Base-by-base conservation (phyloP, 2,329 filamentous ascomycete genomes). In the Whalleya microplaca region DNA sequence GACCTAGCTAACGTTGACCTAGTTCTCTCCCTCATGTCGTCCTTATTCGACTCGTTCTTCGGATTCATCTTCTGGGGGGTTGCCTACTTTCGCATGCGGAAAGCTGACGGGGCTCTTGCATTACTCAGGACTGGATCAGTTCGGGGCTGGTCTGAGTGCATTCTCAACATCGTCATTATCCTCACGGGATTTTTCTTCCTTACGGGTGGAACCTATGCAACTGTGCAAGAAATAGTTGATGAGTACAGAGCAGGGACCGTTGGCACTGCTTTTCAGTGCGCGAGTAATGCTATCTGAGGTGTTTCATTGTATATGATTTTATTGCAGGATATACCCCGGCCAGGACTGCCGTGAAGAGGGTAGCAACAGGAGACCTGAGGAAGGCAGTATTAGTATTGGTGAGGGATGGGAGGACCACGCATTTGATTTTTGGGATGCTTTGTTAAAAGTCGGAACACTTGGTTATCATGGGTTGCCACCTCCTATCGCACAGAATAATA, bases 1-100 rank as follows among this genome's bases (percentile, higher is more conserved):
- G 2, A 1, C 2, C 20, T 47, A 37, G 49, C 56, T 64, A 19
- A 67, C 37, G 1, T 19, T 4, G 10, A 7, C 18, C 2, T 41
- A 84, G 81, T 87, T 2, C 74, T 86, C n/a, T 87, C 86, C 3
- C 79, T 92, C 59, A 90, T 92, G 88, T 90, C 87, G n/a, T 91
- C 91, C 3, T 83, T 96, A 1, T 96, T 96, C 70, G 92, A 96
- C 75, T 94, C 90, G 51, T 94, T 92, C 81, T 94, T 94, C 67
- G 93, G 93, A 21, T 97, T 96, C 79, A 96, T 96, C 69, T 97
- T 96, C 79, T 97, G 90, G 90, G 90, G 89, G 12, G 83, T 91
- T 1, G 90, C 90, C 0, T 94, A 91, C 69, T 83, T 92, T 68
- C 84, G 89, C 53, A 91, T 94, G 89, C 82, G 89, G 46, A 77